These are phyloP conservation scores for Apiotrichum mycotoxinovorans DNA, from an alignment of 1,284 basidiomycete genomes.

Conservation along the genomic window DNA sequence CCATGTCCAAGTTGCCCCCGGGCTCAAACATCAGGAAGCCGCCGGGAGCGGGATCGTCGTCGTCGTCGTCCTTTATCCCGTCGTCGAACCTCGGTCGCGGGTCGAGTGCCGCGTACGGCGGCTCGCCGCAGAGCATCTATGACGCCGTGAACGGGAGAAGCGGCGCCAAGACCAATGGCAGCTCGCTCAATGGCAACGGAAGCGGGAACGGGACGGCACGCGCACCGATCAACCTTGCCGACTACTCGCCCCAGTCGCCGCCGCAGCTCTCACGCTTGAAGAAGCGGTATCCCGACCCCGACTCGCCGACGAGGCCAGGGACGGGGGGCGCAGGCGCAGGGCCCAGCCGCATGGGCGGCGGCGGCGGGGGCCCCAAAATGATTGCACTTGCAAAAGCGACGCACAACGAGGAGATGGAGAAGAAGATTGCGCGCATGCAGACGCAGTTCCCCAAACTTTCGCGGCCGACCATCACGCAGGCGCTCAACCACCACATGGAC, in stretches of 20 bases:
- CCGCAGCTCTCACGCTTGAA: constrained; percentile 26
- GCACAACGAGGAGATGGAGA: constrained; percentile 15
- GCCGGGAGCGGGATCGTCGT: too few relatives aligned
- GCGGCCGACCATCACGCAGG: constrained; percentile 12
- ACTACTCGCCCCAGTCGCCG: constrained; percentile 22
- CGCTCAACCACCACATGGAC: constrained; percentile 16
- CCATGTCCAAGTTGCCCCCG: too few relatives aligned
- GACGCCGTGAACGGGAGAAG: too few relatives aligned
- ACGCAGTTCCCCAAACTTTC: constrained; percentile 24
- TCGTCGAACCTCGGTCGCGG: constrained; percentile 10
- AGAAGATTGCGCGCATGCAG: constrained; percentile 14
- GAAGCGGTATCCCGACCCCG: constrained; percentile 19
- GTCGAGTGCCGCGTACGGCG: background rate
- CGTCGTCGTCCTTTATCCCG: constrained; percentile 6
- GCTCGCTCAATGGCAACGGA: background rate
- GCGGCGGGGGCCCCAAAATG: constrained; percentile 8
- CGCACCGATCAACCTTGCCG: background rate
- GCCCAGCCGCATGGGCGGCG: background rate
- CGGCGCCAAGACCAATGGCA: background rate
- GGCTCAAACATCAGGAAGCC: too few relatives aligned
- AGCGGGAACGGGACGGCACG: background rate
- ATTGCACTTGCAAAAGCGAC: constrained; percentile 12
- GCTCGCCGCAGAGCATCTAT: background rate
- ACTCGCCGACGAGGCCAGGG: constrained; percentile 3
- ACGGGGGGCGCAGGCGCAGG: background rate